A percentile compares a stretch with the other conserved stretches of the same genome.
Conservation (phyloP, 176 grass and related monocot species). For the Oryza coarctata region DNA sequence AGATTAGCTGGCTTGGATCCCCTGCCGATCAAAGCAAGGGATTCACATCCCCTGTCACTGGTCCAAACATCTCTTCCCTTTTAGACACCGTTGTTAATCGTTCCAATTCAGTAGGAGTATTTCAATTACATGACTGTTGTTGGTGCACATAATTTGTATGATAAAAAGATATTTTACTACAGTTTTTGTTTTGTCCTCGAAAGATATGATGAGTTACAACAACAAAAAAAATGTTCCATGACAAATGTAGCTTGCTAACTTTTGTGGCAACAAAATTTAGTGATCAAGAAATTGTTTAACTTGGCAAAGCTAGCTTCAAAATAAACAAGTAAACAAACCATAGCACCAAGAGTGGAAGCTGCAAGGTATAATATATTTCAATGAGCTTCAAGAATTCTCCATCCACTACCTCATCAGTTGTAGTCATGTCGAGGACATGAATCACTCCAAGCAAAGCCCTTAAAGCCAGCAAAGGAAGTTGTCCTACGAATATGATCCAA, state of each 20-base stretch:
- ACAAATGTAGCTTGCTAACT: background rate
- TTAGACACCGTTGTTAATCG: background rate
- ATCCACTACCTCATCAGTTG: background rate
- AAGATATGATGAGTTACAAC: background rate
- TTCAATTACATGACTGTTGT: background rate
- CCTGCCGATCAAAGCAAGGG: background rate
- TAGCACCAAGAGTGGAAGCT: background rate
- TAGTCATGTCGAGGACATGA: background rate
- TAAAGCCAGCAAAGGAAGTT: slow-evolving; percentile 14
- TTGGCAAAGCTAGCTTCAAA: background rate
- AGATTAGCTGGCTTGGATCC: slow-evolving; percentile 7
- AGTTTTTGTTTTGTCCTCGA: background rate
- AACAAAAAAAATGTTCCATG: background rate
- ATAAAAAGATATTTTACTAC: background rate
- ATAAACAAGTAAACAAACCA: background rate
- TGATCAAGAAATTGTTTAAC: background rate
- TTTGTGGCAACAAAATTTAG: background rate
- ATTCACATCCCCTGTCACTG: background rate
- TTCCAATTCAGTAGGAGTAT: background rate
- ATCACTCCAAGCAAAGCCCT: slow-evolving; percentile 4
- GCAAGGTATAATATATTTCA: background rate
- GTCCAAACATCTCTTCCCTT: background rate
- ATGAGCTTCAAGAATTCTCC: background rate
- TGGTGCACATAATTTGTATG: background rate
- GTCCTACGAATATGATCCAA: background rate